phyloP scores from a whole-genome alignment of 495 filamentous ascomycete genomes.

The Penicillium tannophilum region DNA sequence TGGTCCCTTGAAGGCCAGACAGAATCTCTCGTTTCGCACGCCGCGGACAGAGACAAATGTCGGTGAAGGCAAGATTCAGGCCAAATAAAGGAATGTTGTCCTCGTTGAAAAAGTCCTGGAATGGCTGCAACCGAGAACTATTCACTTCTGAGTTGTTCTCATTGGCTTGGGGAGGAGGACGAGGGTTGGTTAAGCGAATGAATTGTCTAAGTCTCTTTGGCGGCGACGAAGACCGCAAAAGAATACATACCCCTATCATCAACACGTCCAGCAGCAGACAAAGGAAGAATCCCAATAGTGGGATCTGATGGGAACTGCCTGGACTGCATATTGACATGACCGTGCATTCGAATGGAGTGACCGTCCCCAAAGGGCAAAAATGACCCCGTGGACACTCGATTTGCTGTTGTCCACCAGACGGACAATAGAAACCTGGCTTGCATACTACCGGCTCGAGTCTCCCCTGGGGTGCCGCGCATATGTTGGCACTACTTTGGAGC shows the following conservation, averaged over 20 bases:
- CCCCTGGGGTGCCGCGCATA: background rate
- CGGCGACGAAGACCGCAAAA: background rate
- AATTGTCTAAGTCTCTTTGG: background rate
- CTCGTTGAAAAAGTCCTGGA: background rate
- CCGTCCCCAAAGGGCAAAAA: slow-evolving; percentile 2
- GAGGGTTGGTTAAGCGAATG: background rate
- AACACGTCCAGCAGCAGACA: background rate
- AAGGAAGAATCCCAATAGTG: background rate
- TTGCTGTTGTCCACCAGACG: background rate
- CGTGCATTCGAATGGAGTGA: background rate
- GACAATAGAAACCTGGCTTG: background rate
- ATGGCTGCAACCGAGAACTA: background rate
- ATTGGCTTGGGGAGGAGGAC: background rate
- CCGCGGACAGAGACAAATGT: background rate
- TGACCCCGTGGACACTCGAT: background rate
- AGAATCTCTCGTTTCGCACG: background rate
- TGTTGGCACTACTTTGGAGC: background rate
- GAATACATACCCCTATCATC: background rate
- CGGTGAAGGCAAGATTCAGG: background rate
- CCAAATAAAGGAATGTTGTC: background rate
- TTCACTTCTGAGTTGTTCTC: background rate
- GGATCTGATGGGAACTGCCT: background rate
- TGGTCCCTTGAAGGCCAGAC: background rate
- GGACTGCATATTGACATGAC: background rate
- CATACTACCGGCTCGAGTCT: background rate